These are phyloP conservation scores for Stagonosporopsis vannaccii DNA, from an alignment of 2,329 filamentous ascomycete species.

Conservation along the genomic window DNA sequence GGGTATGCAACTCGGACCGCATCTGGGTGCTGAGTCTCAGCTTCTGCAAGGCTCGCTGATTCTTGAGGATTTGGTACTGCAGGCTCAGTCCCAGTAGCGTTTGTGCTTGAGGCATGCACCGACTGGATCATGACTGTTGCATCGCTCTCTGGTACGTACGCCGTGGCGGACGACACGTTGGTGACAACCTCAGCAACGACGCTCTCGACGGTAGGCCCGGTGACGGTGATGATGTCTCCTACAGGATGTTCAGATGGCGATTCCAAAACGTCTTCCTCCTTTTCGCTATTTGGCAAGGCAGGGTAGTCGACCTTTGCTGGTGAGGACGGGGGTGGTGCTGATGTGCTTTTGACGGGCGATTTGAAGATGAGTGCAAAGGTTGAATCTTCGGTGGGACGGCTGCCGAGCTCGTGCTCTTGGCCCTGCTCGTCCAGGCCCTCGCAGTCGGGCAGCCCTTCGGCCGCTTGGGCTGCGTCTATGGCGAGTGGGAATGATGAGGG, in stretches of 20 bases:
- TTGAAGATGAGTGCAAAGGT: constrained; percentile 33
- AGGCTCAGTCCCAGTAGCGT: not conserved
- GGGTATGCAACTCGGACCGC: constrained; percentile 17
- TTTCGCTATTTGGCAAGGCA: constrained; percentile 17
- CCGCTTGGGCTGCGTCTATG: constrained; percentile 20
- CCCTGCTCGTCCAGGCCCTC: constrained; percentile 19
- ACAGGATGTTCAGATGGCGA: not conserved
- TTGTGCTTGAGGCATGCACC: not conserved
- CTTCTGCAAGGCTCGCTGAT: not conserved
- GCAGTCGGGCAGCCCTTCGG: constrained; percentile 15
- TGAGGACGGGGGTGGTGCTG: not conserved
- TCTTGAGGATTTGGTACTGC: not conserved
- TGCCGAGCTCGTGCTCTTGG: constrained; percentile 4
- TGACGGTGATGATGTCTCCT: not conserved
- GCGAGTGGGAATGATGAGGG: constrained; percentile 29
- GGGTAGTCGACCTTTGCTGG: constrained; percentile 29
- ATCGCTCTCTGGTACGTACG: not conserved
- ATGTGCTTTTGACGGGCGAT: constrained; percentile 25
- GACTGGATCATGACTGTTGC: not conserved
- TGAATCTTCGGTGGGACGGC: constrained; percentile 23
- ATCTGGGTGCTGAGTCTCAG: not conserved
- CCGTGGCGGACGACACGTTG: not conserved
- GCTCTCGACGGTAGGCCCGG: constrained; percentile 6
- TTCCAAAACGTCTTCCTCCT: not conserved
- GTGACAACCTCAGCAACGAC: constrained; percentile 5